Evolutionary conservation across 176 grass and related monocot genomes (phyloP).

Genomic region (Thalia dealbata): DNA sequence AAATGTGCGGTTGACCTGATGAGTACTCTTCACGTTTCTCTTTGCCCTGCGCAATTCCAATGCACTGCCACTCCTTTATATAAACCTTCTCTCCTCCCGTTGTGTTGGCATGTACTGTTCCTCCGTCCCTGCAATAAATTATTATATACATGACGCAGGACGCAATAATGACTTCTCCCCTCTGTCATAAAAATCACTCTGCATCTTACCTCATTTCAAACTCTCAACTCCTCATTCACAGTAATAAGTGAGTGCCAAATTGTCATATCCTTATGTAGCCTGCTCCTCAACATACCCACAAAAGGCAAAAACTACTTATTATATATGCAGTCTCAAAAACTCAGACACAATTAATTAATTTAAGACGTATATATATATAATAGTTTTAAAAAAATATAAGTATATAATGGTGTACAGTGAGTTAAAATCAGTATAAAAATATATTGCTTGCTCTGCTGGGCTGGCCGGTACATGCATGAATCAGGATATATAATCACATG

Average conservation of each 20-base stretch:
- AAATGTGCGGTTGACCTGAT: background rate
- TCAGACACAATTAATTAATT: constrained; percentile 5
- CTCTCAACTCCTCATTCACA: background rate
- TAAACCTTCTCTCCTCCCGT: background rate
- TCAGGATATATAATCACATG: constrained; percentile 2
- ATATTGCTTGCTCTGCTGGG: background rate
- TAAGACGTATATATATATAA: too few species aligned
- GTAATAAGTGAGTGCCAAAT: constrained; percentile 1
- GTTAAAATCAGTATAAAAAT: background rate
- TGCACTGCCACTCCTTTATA: constrained; percentile 1
- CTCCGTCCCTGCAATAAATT: background rate
- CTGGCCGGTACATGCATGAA: background rate
- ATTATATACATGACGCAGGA: background rate
- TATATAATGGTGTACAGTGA: background rate
- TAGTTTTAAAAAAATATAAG: too few species aligned
- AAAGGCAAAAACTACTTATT: background rate
- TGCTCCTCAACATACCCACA: too few species aligned
- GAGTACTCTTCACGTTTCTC: background rate
- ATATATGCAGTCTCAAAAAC: background rate
- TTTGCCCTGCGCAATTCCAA: background rate
- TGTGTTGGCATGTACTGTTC: background rate
- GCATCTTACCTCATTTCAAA: background rate
- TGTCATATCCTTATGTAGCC: too few species aligned
- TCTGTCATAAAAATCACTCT: background rate
- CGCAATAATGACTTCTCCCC: background rate